Conservation (phyloP, 1,284 basidiomycete species). For the Cryptococcus sp. region DNA sequence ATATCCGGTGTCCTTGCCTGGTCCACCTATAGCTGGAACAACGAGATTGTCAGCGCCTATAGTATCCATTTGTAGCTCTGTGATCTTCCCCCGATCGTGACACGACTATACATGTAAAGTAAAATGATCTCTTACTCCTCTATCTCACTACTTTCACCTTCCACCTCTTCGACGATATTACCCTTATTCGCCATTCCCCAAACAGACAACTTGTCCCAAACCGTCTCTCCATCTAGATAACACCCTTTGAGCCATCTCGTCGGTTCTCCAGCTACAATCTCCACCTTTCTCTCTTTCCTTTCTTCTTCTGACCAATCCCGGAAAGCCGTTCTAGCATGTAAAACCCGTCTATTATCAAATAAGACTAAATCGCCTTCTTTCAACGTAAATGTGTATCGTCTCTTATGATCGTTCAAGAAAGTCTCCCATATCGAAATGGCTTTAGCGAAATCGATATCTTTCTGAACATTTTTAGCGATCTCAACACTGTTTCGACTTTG, state of each 20-base stretch:
- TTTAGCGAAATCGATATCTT: conserved; percentile 9
- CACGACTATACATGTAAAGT: background rate
- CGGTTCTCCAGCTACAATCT: conserved; percentile 51
- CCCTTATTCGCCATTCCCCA: too few relatives aligned
- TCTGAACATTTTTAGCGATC: conserved; percentile 48
- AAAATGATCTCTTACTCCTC: background rate
- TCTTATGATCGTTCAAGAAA: conserved; percentile 57
- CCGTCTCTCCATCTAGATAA: conserved; percentile 73
- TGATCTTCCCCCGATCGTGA: background rate
- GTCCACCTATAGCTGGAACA: too few relatives aligned
- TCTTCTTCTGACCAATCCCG: conserved; percentile 45
- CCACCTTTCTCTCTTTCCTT: conserved; percentile 23
- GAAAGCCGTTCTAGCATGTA: conserved; percentile 85
- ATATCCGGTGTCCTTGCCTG: too few relatives aligned
- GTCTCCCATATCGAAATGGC: conserved; percentile 64
- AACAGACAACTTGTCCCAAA: conserved; percentile 55
- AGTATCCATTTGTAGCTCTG: too few relatives aligned
- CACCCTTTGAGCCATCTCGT: conserved; percentile 80
- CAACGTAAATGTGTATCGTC: conserved; percentile 64
- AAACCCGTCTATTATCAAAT: conserved; percentile 89
- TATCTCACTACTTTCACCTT: too few relatives aligned
- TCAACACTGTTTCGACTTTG: background rate
- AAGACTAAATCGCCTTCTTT: conserved; percentile 80
- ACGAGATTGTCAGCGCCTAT: too few relatives aligned
- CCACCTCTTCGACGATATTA: too few relatives aligned